A percentile compares a stretch with the other conserved stretches of the same genome.
phyloP scores from a whole-genome alignment of 2,329 filamentous ascomycete genomes.

The Verticillium longisporum region DNA sequence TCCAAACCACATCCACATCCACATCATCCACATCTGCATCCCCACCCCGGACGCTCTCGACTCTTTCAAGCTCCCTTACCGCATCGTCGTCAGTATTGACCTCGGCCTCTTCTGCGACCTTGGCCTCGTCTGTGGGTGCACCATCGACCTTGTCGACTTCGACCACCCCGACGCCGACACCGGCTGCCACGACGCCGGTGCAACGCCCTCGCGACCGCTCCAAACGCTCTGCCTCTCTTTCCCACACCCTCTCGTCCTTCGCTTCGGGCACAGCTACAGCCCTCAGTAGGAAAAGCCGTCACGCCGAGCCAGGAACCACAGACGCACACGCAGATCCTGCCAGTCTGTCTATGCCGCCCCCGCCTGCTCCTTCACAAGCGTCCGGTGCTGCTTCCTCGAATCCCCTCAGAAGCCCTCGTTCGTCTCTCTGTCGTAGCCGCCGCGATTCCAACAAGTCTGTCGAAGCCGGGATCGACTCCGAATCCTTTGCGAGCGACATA shows the following conservation, averaged over 20 bases:
- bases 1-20: neutral
- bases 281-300: slow-evolving; percentile 47
- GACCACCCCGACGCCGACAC: neutral
- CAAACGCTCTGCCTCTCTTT: slow-evolving; percentile 19
- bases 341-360: slow-evolving; percentile 59
- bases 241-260: slow-evolving; percentile 38
- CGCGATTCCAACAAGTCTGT: slow-evolving; percentile 32
- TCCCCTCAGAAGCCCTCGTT: slow-evolving; percentile 34
- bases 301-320: slow-evolving; percentile 53
- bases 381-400: slow-evolving; percentile 17
- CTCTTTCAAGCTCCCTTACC: neutral
- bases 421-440: slow-evolving; percentile 32
- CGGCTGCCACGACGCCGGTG: neutral
- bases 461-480: slow-evolving; percentile 30
- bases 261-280: slow-evolving; percentile 23
- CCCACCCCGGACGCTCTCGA: neutral
- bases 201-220: slow-evolving; percentile 9
- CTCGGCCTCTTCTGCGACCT: neutral
- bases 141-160: neutral
- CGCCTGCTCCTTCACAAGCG: slow-evolving; percentile 22
- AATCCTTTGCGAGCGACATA: slow-evolving; percentile 28
- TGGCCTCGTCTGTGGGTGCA: neutral
- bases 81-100: neutral
- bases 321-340: slow-evolving; percentile 51
- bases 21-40: neutral